Evolutionary conservation across 352 stramenopile species (phyloP).

Genomic region (Pilasporangium apinafurcum): DNA sequence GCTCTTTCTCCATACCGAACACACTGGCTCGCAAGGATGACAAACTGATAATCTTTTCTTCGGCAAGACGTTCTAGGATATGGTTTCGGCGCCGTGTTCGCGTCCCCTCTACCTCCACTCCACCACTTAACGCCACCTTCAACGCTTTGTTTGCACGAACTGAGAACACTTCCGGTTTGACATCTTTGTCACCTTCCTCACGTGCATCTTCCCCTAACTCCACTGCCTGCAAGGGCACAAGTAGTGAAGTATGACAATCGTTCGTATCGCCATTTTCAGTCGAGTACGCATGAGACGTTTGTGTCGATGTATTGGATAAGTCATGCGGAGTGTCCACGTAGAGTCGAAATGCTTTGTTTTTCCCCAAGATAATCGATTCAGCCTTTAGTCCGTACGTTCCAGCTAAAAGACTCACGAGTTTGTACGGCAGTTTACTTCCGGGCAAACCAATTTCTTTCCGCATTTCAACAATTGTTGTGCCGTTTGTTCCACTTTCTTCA

Average conservation of each 20-base stretch:
- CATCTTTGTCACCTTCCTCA: neutral
- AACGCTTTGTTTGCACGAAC: constrained; percentile 47
- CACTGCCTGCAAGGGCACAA: constrained; percentile 3
- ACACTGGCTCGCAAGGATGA: constrained; percentile 73
- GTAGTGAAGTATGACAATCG: constrained; percentile 1
- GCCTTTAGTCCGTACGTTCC: constrained; percentile 67
- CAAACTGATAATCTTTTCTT: constrained; percentile 75
- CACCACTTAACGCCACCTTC: constrained; percentile 51
- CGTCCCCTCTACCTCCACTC: constrained; percentile 52
- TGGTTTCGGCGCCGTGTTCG: constrained; percentile 48
- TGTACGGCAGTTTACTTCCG: constrained; percentile 75
- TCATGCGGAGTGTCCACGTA: constrained; percentile 28
- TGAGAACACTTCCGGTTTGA: constrained; percentile 17
- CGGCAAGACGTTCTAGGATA: constrained; percentile 47
- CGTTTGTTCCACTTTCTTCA: constrained; percentile 50
- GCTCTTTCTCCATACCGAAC: constrained; percentile 58
- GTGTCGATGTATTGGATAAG: no score
- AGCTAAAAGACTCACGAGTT: constrained; percentile 58
- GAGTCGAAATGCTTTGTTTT: constrained; percentile 76
- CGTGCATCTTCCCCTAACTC: neutral
- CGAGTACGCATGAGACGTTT: no score
- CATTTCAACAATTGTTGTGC: constrained; percentile 70
- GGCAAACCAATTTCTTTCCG: constrained; percentile 64
- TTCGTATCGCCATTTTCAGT: constrained; percentile 2
- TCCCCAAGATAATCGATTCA: constrained; percentile 70